Evolutionary conservation across 192 early-diverging fungal genomes (phyloP), one percentile per base, ranked within the genome.

Genomic region (Backusella westeae): DNA sequence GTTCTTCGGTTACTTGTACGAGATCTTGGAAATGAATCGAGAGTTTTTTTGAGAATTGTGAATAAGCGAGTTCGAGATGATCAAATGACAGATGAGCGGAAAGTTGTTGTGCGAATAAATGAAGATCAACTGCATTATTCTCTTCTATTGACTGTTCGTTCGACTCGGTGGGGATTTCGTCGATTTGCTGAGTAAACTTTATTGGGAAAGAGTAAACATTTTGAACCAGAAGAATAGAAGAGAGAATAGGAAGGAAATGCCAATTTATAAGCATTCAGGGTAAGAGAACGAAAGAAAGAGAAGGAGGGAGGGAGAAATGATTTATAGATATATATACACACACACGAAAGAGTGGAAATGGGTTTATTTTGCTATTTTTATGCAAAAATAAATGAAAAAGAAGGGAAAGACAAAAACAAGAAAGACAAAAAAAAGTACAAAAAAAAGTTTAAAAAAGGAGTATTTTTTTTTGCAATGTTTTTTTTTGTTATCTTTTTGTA

Each of bases 21-120:
- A 69, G 34, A 21, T 69, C 35, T 69, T 69, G 68, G 35, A 69
- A 69, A 21, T 69, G 68, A 69, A 38, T 35, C 12, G 68, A 69
- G 1, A 69, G 34, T 23, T 69, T 39, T 69, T 69, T 69, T 41
- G 68, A 69, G 17, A 69, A 23, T 38, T 35, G 38, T 14, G 68
- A 69, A 69, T 41, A 69, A 23, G 68, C 38, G n/a, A n/a, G 35
- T 12, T 69, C 68, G 36, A 69, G 17, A 23, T 69, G 68, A 69
- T 69, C 68, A 36, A 69, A 69, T 69, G 38, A 38, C 12, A 69
- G 35, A 36, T 69, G 68, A 23, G 68, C 29, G 21, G 68, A 69
- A 23, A 38, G 39, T 9, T 41, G n/a, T 10, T 35, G 38, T 0
- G 68, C 34, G 38, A 69, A 69, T 21, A 38, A 35, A 38, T 69